Base-by-base conservation (phyloP, 2,329 filamentous ascomycete species). In the Alternaria dauci region DNA sequence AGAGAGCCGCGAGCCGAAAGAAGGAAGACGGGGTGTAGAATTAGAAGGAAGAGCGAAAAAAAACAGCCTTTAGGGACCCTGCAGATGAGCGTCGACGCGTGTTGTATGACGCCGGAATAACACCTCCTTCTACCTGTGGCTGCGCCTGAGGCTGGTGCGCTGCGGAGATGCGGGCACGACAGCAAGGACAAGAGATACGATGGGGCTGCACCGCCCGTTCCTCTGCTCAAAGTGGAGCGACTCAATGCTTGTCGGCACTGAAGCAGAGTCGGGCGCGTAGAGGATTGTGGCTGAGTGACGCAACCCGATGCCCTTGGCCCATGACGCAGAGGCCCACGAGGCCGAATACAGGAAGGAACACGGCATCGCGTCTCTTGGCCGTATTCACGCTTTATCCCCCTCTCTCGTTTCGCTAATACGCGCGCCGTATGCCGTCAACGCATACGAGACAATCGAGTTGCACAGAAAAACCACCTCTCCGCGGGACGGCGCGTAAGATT, bases 51-150 rank as follows among this genome's bases (percentile, higher is more conserved):
- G 16, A 39, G 53, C 44, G 34, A 39, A 55, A 23, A 23, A 23
- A 58, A 58, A 46, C 16, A 32, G 44, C 39, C 30, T 43, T 38
- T 51, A 42, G 59, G 34, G 50, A 51, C 50, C 41, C 34, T 54
- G 53, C 52, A 57, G 53, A 50, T 32, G 53, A n/a, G 20, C 51
- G 43, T 53, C 63, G 69, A 72, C 69, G 71, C 71, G 72, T 71
- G 68, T 66, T 68, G 65, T 71, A 71, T 73, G 71, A 73, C 70
- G 69, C 62, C 61, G 62, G 65, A 61, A 65, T 55, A 48, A 25
- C 63, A 63, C 46, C 36, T 36, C 51, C 41, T 38, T 32, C 62
- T 41, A n/a, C 20, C 44, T 72, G 70, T 71, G 71, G 72, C 71
- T 67, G 69, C 55, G 63, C 55, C 61, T 71, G 67, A 68, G 69